Conservation (phyloP, 2,329 filamentous ascomycete species). For the Aspergillus sp. region DNA sequence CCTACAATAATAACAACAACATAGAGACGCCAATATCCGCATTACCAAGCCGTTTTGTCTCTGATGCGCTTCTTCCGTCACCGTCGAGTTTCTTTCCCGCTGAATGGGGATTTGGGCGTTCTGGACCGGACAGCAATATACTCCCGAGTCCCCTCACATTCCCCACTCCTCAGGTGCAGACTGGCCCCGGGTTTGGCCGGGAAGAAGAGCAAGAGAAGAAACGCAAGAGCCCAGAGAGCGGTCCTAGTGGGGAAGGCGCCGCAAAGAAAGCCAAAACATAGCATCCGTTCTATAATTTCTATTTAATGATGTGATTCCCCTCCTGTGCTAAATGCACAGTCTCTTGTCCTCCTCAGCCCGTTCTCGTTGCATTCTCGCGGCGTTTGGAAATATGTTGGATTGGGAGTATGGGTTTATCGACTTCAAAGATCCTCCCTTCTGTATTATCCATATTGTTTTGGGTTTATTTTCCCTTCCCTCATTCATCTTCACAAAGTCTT, state of each 20-base stretch:
- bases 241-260: constrained; percentile 29
- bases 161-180: constrained; percentile 66
- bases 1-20: constrained; percentile 42
- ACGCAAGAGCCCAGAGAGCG: constrained; percentile 44
- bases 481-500: constrained; percentile 9
- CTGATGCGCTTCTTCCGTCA: constrained; percentile 81
- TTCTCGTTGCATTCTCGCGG: constrained; percentile 20
- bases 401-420: constrained; percentile 12
- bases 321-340: constrained; percentile 7
- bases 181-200: constrained; percentile 40
- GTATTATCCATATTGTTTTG: background rate
- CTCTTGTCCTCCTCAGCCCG: constrained; percentile 5
- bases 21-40: constrained; percentile 86
- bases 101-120: constrained; percentile 76
- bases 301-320: background rate
- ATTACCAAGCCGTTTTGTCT: constrained; percentile 86
- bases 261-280: constrained; percentile 43
- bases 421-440: constrained; percentile 2
- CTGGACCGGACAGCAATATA: constrained; percentile 71
- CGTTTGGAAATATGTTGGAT: constrained; percentile 17
- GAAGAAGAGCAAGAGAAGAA: constrained; percentile 48
- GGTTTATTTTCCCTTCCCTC: constrained; percentile 11
- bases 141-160: constrained; percentile 91
- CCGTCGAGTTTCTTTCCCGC: constrained; percentile 90
- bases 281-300: constrained; percentile 1